These are phyloP conservation scores for Guyanaporus albipodus DNA, from an alignment of 768 basidiomycete genomes.

Conservation along the genomic window DNA sequence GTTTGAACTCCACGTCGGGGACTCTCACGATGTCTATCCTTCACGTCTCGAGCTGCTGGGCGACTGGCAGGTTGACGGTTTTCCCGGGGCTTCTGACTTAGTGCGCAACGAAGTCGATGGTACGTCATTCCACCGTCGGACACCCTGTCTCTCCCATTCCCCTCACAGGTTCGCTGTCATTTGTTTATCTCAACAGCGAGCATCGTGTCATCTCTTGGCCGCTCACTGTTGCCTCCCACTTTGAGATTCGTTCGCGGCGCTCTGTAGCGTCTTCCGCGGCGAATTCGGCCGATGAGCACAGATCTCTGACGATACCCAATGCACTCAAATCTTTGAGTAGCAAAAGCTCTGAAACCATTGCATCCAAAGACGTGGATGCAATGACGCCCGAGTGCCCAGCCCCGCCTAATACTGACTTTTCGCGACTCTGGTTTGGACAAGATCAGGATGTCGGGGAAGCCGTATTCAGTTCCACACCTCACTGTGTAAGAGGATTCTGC, in stretches of 20 bases:
- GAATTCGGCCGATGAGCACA: constrained; percentile 22
- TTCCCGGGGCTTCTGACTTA: constrained; percentile 42
- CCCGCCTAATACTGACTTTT: constrained; percentile 22
- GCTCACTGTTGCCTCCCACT: constrained; percentile 32
- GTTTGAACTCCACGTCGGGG: constrained; percentile 27
- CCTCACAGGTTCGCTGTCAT: constrained; percentile 19
- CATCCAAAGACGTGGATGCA: constrained; percentile 19
- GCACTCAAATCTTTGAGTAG: constrained; percentile 56
- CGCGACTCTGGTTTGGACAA: constrained; percentile 25
- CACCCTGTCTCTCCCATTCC: constrained; percentile 9
- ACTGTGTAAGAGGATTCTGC: constrained; percentile 15
- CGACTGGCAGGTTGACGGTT: constrained; percentile 53
- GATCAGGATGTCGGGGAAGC: constrained; percentile 19
- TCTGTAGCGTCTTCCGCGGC: constrained; percentile 17
- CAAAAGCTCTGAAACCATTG: constrained; percentile 46
- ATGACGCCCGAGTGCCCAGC: constrained; percentile 25
- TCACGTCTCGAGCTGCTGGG: constrained; percentile 44
- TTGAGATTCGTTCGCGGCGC: constrained; percentile 11
- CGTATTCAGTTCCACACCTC: constrained; percentile 13
- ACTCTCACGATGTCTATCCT: constrained; percentile 12
- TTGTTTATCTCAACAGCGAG: constrained; percentile 39
- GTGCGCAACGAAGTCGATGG: constrained; percentile 44
- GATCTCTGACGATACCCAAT: constrained; percentile 50
- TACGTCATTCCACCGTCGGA: constrained; percentile 25
- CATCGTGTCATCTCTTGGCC: constrained; percentile 44